Conservation (phyloP, 2,329 filamentous ascomycete species). For the Talaromyces sp. region DNA sequence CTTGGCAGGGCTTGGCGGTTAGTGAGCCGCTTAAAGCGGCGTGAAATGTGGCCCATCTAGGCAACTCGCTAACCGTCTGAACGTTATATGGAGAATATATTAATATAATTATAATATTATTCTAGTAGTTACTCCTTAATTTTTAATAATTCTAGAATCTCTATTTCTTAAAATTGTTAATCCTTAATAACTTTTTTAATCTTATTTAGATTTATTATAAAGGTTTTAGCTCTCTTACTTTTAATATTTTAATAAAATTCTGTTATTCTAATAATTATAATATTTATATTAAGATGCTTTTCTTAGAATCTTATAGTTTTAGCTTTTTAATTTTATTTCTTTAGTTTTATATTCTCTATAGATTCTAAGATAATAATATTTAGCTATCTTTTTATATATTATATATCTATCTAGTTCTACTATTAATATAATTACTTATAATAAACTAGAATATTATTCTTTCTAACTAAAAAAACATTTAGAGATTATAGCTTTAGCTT, state of each 20-base stretch:
- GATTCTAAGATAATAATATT: background rate
- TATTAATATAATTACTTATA: background rate
- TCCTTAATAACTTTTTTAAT: no score
- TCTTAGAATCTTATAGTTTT: background rate
- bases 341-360: background rate
- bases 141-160: background rate
- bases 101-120: background rate
- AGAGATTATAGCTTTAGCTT: no score
- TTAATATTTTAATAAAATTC: background rate
- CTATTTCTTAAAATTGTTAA: background rate
- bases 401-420: background rate
- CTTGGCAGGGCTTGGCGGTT: background rate
- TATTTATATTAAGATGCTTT: background rate
- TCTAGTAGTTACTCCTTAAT: background rate
- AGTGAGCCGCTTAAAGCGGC: slow-evolving; percentile 17
- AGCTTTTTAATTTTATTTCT: background rate
- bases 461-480: background rate
- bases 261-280: background rate
- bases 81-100: background rate
- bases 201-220: background rate
- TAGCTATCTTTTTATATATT: background rate
- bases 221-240: background rate
- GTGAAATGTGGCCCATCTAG: slow-evolving; percentile 3
- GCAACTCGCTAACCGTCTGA: slow-evolving; percentile 8
- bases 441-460: background rate